Base-by-base conservation (phyloP, 2,329 filamentous ascomycete genomes). In the Aspergillus luchuensis region DNA sequence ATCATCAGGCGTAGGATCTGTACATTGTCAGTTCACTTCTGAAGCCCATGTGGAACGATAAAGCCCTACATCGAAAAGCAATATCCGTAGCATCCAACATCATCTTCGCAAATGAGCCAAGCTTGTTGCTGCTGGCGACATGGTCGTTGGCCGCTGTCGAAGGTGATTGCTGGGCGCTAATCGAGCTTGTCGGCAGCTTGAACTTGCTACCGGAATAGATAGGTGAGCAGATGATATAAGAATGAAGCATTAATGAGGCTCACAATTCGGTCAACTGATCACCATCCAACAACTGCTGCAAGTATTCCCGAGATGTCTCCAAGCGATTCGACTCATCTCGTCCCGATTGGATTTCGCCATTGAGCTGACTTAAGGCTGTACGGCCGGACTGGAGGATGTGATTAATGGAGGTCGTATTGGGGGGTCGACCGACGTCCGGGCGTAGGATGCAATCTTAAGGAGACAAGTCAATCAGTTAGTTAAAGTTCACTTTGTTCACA, bases 241-340 rank as follows among this genome's bases (percentile, higher is more conserved):
- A 53, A 33, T 55, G 54, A 59, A 57, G 54, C 51, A 49, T 45
- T n/a, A 28, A 33, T 15, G 47, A 41, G 21, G 53, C 75, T 71
- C 69, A 80, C 78, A 78, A 79, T 69, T 79, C 74, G 5, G 78
- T 78, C 65, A 78, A 80, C 62, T 88, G 87, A n/a, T 88, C 85
- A 1, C 87, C 84, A 70, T 88, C 87, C 58, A 97, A 76, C 43
- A 96, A 84, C 64, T 88, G 87, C 59, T 91, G 85, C 30, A 97
- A 81, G 73, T 94, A 88, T 67, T 89, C 84, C 49, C 93, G 82
- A 10, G 88, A 89, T 67, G 89, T 87, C 67, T 91, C 88, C 50
- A 93, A 80, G 64, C 87, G 85, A 71, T 85, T 85, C 19, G 90
- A 88, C 49, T 76, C 73, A 50, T 73, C 71, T 30, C 83, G 82